phyloP scores from a whole-genome alignment of 2,329 filamentous ascomycete genomes.

The Ceratocystis cacaofunesta region DNA sequence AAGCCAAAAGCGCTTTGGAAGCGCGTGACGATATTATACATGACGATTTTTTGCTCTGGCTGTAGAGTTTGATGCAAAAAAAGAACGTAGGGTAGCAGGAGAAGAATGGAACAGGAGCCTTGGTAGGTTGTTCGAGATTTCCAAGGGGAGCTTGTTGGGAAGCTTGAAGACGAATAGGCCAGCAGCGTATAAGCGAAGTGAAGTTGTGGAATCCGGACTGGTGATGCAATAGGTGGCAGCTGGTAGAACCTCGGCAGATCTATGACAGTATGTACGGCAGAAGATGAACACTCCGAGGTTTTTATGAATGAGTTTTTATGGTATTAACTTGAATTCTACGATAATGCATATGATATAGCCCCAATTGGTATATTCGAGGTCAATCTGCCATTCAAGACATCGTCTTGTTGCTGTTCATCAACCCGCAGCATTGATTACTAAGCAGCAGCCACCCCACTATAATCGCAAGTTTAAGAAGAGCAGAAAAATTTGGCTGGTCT shows the following conservation, averaged over 20 bases:
- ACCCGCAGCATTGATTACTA: neutral
- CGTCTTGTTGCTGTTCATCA: neutral
- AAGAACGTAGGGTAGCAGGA: neutral
- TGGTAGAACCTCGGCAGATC: constrained; percentile 10
- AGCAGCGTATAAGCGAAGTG: neutral
- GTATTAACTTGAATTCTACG: neutral
- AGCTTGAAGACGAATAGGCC: neutral
- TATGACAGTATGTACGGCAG: neutral
- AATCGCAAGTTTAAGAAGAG: neutral
- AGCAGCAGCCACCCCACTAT: neutral
- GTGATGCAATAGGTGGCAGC: constrained; percentile 8
- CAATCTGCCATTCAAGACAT: neutral
- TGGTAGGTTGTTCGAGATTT: neutral
- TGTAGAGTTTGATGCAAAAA: neutral
- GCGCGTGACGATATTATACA: constrained; percentile 80
- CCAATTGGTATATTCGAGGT: neutral
- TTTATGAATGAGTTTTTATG: neutral
- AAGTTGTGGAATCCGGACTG: neutral
- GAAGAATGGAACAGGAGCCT: neutral
- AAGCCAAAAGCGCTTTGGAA: constrained; percentile 90
- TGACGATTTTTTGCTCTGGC: constrained; percentile 29
- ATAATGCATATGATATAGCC: neutral
- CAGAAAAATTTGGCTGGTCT: neutral
- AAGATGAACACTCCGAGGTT: neutral
- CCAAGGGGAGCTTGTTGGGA: neutral